Evolutionary conservation across 2,329 filamentous ascomycete genomes (phyloP), one percentile per base, ranked within the genome.

Genomic region (Trichophyton simii): DNA sequence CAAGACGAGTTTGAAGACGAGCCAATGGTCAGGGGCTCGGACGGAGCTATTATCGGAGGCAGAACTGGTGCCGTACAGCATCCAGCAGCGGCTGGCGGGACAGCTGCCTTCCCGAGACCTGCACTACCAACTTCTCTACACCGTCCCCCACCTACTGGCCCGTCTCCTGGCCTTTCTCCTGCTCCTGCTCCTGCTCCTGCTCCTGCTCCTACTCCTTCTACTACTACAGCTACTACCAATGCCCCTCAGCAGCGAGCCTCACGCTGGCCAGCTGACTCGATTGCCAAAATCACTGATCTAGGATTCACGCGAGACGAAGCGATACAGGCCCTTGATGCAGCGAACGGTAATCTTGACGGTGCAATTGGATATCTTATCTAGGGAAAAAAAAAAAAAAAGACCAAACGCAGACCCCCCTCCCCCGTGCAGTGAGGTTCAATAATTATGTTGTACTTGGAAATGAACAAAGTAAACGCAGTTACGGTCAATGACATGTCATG

Each of bases 41-140:
- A 87, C 44, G 92, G 91, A n/a, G 95, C 89, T 9, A 86, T 89
- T 57, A 90, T 97, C 64, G 92, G 92, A 50, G 86, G 87, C 57
- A 83, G 86, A 61, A 88, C 91, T 2, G 94, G 94, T 15, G 90
- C 87, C 28, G 72, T 78, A 48, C 75, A 73, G 15, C 74, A 75
- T 54, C 70, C 72, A 58, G 73, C 72, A 28, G 65, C 65, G 18
- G 63, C 63, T n/a, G 41, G 13, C 11, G 41, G n/a, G 41, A 44
- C 13, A 6, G 5, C 41, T 18, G 61, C 60, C 50, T 65, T 20
- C 60, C 67, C 54, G 69, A 62, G 63, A 9, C 31, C 57, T 25
- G 34, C 68, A 22, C 66, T 65, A 8, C 60, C 67, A 48, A 65
- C 63, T 20, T 66, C 70, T n/a, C 71, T 11, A 18, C 36, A 41